Conservation (phyloP, 768 basidiomycete species). For the Botryobasidium botryosum region DNA sequence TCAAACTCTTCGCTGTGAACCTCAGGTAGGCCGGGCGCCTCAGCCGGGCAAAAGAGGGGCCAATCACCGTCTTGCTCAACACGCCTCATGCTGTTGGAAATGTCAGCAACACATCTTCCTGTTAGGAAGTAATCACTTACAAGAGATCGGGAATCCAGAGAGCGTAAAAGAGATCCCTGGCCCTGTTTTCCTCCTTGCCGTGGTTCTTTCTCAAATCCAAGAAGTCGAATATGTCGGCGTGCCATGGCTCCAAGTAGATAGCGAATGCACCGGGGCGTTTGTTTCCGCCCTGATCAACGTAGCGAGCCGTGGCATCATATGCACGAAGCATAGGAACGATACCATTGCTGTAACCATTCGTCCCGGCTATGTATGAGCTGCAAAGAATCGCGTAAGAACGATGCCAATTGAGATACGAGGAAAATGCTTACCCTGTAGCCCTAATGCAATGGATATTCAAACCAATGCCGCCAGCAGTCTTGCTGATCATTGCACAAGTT, state of each 20-base stretch:
- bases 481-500: conserved; percentile 97
- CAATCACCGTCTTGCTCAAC: conserved; percentile 80
- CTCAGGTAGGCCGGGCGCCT: conserved; percentile 79
- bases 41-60: conserved; percentile 96
- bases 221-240: conserved; percentile 93
- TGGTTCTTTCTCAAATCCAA: conserved; percentile 97
- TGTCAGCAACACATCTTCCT: conserved; percentile 4
- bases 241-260: conserved; percentile 98
- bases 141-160: conserved; percentile 97
- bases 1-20: conserved; percentile 86
- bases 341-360: conserved; percentile 97
- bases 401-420: conserved; percentile 3
- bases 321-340: conserved; percentile 99
- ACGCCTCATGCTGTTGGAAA: conserved; percentile 67
- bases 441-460: conserved; percentile 92
- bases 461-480: conserved; percentile 97
- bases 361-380: conserved; percentile 96
- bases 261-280: conserved; percentile 98
- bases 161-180: conserved; percentile 93
- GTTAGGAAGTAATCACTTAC: conserved; percentile 27
- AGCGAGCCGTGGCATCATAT: conserved; percentile 93
- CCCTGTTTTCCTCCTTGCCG: conserved; percentile 93
- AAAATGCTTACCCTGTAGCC: conserved; percentile 54
- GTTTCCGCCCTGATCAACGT: conserved; percentile 98
- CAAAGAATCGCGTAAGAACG: not conserved